Base-by-base conservation (phyloP, 2,329 filamentous ascomycete genomes). In the Sphaerostilbella broomeana region DNA sequence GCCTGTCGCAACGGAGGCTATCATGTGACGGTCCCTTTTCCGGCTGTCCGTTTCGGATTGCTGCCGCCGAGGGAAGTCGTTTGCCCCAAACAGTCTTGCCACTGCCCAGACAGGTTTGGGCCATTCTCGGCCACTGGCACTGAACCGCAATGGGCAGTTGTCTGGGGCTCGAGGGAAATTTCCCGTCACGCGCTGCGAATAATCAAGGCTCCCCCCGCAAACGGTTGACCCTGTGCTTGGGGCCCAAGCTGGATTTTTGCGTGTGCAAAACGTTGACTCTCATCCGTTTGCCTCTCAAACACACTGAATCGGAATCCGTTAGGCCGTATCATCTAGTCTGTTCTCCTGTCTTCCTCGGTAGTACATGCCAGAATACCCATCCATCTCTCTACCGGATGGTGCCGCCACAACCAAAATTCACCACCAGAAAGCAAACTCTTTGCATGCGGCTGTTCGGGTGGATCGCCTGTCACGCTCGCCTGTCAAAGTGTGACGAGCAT, bases 11-110 rank as follows among this genome's bases (percentile, higher is more conserved):
- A 44, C 42, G 28, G 37, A 35, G n/a, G 21, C 38, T 27, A 41
- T 44, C 42, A 44, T 44, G 42, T 44, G 42, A 44, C 38, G 31
- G 38, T 44, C 26, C 42, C 33, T 28, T 33, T 36, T 33, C 37
- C 9, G 17, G 35, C 40, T 22, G 28, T 44, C 42, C 42, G 42
- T 44, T 40, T 44, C 13, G 31, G 11, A 11, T 16, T 35, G 18
- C 20, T 13, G 24, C 20, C 27, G 25, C 33, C 22, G 20, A 16
- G 11, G 17, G 7, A 17, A 9, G 4, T 21, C 20, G 17, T 19
- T 40, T 43, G 31, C 9, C 35, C 41, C 31, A 35, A 35, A 19
- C 5, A 6, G 18, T 17, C 19, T 15, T 12, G 9, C 5, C 15
- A 43, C 11, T 40, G 9, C 41, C 31, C 6, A 11, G 26, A 28